A percentile compares a stretch with the other conserved stretches of the same genome.
These are phyloP conservation scores for Ophiostoma australiae DNA, from an alignment of 2,329 filamentous ascomycete species.

Conservation along the genomic window DNA sequence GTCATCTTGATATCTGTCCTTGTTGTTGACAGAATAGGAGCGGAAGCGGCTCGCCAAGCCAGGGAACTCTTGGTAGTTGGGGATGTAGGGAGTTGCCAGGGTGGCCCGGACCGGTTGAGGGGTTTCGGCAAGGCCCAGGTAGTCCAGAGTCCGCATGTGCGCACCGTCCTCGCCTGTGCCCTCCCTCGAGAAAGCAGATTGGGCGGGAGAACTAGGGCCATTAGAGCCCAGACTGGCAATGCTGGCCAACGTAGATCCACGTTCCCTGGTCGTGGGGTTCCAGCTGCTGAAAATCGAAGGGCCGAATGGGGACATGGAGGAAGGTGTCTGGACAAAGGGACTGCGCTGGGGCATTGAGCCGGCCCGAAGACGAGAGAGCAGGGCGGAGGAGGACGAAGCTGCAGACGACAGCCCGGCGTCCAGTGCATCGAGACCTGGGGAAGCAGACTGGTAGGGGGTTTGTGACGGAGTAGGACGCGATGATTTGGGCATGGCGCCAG, in stretches of 20 bases:
- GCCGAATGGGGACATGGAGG: constrained; percentile 67
- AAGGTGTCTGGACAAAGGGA: constrained; percentile 53
- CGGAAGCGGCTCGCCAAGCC: constrained; percentile 82
- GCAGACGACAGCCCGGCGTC: constrained; percentile 31
- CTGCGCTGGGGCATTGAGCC: constrained; percentile 91
- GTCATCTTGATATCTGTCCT: constrained; percentile 90
- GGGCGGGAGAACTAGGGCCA: constrained; percentile 77
- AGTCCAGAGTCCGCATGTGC: constrained; percentile 84
- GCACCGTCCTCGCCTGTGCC: constrained; percentile 82
- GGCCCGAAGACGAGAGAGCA: constrained; percentile 80
- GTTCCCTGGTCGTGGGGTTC: constrained; percentile 68
- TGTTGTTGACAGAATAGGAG: constrained; percentile 97
- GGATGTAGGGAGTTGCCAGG: constrained; percentile 68
- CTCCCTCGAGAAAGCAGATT: constrained; percentile 81
- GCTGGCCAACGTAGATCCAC: constrained; percentile 77
- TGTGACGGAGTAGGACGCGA: constrained; percentile 81
- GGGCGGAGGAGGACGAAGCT: constrained; percentile 55
- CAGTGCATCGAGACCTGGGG: constrained; percentile 48
- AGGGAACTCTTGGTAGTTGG: constrained; percentile 69
- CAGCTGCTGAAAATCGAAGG: constrained; percentile 88
- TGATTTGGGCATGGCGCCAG: constrained; percentile 58
- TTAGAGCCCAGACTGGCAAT: constrained; percentile 87
- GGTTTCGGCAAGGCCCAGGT: constrained; percentile 89
- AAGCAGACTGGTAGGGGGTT: constrained; percentile 74
- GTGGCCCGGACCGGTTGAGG: constrained; percentile 74